Conservation (phyloP, 768 basidiomycete genomes). For the Strobilomyces confusus region DNA sequence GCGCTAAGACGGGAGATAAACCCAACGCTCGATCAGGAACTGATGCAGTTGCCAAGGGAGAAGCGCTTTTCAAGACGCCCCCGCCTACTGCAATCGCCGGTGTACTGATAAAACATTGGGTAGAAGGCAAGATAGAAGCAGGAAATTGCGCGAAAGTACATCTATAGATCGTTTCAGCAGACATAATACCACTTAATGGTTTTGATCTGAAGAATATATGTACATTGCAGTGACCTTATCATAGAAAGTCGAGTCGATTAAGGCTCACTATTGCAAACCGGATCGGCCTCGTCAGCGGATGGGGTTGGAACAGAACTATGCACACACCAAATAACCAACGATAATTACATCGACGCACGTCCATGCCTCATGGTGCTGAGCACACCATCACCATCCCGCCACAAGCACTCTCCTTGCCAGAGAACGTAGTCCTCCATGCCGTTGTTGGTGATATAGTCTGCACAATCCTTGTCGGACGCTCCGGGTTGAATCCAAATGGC, state of each 20-base stretch:
- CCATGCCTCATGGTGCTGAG: constrained; percentile 22
- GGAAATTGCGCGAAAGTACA: constrained; percentile 40
- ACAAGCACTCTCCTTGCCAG: constrained; percentile 78
- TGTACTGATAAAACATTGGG: constrained; percentile 83
- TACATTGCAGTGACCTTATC: too few species aligned
- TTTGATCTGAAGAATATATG: not conserved
- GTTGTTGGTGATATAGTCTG: constrained; percentile 61
- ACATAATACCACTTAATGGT: not conserved
- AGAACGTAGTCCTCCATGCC: constrained; percentile 65
- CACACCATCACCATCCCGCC: constrained; percentile 69
- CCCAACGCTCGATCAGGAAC: constrained; percentile 14
- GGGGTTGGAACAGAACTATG: not conserved
- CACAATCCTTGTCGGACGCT: constrained; percentile 65
- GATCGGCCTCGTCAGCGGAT: not conserved
- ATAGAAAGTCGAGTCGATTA: too few species aligned
- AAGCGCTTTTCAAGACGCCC: constrained; percentile 69
- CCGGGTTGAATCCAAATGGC: constrained; percentile 90
- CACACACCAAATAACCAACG: not conserved
- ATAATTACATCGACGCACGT: constrained; percentile 17
- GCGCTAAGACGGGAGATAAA: constrained; percentile 28
- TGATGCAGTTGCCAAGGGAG: constrained; percentile 26
- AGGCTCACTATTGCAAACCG: not conserved
- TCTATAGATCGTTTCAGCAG: constrained; percentile 30
- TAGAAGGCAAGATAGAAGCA: constrained; percentile 49
- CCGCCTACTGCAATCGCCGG: constrained; percentile 77